Evolutionary conservation across 352 stramenopile species (phyloP).

Genomic region (Phytophthora sp.): DNA sequence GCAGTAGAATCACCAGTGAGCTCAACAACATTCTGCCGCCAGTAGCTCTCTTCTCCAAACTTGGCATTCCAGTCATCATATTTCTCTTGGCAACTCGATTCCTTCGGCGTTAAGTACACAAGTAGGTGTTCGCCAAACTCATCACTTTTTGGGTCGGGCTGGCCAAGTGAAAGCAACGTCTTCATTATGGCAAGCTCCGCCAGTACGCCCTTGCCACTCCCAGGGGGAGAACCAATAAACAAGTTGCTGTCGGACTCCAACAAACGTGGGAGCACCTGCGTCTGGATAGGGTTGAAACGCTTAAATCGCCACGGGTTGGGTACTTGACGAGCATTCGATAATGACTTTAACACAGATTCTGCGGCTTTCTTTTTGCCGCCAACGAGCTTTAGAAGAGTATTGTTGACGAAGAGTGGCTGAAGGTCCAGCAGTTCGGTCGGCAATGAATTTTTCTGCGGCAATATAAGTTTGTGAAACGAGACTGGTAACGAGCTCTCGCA

Average conservation of each 20-base stretch:
- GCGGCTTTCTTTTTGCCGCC: constrained; percentile 66
- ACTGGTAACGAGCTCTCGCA: constrained; percentile 95
- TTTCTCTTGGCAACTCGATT: constrained; percentile 66
- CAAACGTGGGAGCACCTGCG: constrained; percentile 96
- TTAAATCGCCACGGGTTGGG: constrained; percentile 80
- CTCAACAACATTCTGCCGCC: constrained; percentile 86
- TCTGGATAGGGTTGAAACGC: constrained; percentile 99
- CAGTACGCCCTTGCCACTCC: constrained; percentile 94
- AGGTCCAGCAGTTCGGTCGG: constrained; percentile 98
- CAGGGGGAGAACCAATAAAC: constrained; percentile 95
- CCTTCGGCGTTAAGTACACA: constrained; percentile 95
- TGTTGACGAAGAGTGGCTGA: constrained; percentile 94
- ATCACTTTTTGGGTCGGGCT: constrained; percentile 59
- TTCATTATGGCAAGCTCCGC: constrained; percentile 97
- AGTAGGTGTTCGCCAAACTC: constrained; percentile 81
- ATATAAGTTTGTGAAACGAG: constrained; percentile 98
- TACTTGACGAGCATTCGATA: constrained; percentile 42
- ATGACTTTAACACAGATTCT: constrained; percentile 56
- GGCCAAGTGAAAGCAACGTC: constrained; percentile 69
- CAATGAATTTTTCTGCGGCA: constrained; percentile 98
- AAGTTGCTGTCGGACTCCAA: constrained; percentile 96
- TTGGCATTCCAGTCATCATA: constrained; percentile 87
- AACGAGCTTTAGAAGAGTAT: constrained; percentile 76
- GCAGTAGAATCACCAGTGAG: constrained; percentile 95
- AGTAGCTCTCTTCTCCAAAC: constrained; percentile 83